These are phyloP conservation scores for Dysphania ambrosioides DNA, from an alignment of 148 eudicot species.

Conservation along the genomic window DNA sequence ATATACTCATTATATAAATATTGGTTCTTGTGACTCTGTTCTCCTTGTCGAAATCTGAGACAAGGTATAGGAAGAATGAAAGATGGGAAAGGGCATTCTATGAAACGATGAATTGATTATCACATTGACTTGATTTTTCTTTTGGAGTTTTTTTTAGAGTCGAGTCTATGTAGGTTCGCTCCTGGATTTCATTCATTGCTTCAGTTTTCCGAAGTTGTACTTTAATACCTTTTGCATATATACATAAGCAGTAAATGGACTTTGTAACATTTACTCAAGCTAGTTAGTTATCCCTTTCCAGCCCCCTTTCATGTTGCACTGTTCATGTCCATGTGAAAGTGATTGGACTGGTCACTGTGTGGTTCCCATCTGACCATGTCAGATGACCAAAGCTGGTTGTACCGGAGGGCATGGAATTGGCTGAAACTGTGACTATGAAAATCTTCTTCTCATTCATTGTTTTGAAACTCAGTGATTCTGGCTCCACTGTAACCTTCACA, in stretches of 20 bases:
- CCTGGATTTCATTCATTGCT: conserved; percentile 1
- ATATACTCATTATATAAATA: neutral
- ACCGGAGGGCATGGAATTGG: conserved; percentile 79
- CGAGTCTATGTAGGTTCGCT: neutral
- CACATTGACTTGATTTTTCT: neutral
- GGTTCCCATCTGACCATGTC: conserved; percentile 71
- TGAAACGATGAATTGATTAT: neutral
- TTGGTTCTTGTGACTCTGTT: neutral
- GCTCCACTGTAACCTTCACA: conserved; percentile 61
- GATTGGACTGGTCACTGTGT: conserved; percentile 71
- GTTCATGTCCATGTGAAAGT: conserved; percentile 68
- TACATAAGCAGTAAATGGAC: neutral
- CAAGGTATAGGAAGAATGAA: neutral
- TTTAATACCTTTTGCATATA: neutral
- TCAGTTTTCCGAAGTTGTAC: neutral
- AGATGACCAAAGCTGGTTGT: conserved; percentile 58
- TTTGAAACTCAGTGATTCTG: conserved; percentile 59
- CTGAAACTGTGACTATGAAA: conserved; percentile 63
- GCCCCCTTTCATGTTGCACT: neutral
- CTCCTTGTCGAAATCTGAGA: neutral
- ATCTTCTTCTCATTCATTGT: conserved; percentile 52
- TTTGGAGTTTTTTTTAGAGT: too few species aligned
- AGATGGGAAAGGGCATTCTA: neutral
- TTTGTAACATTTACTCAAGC: neutral
- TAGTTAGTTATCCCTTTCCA: neutral